Conservation (phyloP, 352 stramenopile species). For the Globisporangium camurandrum region DNA sequence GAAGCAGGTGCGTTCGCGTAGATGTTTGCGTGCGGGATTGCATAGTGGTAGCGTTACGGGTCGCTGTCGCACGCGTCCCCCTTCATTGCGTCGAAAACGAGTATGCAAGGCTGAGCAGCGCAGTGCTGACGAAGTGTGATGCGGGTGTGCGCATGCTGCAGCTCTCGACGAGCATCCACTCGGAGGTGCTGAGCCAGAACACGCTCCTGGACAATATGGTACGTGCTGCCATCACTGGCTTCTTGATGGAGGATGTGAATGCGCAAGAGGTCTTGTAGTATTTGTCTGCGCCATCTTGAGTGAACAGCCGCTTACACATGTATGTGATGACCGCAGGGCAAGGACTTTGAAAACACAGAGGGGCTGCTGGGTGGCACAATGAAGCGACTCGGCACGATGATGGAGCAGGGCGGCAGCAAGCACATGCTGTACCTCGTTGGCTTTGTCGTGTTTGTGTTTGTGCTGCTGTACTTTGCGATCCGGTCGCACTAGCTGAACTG, state of each 20-base stretch:
- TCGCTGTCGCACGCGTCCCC: background rate
- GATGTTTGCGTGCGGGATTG: no score
- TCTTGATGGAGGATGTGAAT: conserved; percentile 1
- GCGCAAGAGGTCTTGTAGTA: background rate
- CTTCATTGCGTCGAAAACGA: no score
- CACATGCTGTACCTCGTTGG: conserved; percentile 85
- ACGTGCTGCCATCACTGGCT: background rate
- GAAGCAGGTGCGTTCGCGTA: conserved; percentile 71
- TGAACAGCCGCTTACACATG: background rate
- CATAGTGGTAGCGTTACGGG: background rate
- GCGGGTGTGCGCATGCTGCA: conserved; percentile 17
- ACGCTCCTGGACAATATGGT: conserved; percentile 79
- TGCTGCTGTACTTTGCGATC: conserved; percentile 80
- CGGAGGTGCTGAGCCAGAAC: conserved; percentile 78
- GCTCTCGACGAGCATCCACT: conserved; percentile 73
- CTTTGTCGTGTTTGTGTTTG: conserved; percentile 82
- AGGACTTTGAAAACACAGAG: conserved; percentile 83
- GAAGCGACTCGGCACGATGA: conserved; percentile 80
- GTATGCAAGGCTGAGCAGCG: background rate
- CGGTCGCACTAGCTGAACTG: conserved; percentile 40
- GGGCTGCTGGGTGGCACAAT: conserved; percentile 78
- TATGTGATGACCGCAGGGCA: conserved; percentile 30
- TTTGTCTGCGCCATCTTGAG: background rate
- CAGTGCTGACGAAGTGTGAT: background rate
- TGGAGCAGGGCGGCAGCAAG: conserved; percentile 82